Conservation (phyloP, 306 rosid species). For the Pueraria montana region DNA sequence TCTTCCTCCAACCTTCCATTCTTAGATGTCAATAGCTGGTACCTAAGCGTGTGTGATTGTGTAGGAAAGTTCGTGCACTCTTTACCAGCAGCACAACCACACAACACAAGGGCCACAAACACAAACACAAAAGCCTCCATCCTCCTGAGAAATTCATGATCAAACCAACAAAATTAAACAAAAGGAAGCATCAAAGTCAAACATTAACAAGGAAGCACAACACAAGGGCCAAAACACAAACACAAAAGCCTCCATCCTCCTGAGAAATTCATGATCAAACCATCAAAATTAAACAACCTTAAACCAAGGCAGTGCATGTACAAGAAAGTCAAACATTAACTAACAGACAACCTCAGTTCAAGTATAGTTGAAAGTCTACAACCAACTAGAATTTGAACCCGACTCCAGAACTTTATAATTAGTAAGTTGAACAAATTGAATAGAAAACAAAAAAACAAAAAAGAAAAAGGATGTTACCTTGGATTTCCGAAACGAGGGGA, state of each 20-base stretch:
- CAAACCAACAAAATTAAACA: neutral
- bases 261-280: constrained; percentile 25
- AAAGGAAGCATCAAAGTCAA: no score
- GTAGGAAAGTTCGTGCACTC: constrained; percentile 79
- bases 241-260: constrained; percentile 55
- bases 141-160: constrained; percentile 34
- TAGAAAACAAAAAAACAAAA: neutral
- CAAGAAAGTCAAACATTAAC: neutral
- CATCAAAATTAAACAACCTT: neutral
- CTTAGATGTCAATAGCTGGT: constrained; percentile 55
- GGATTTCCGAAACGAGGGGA: neutral
- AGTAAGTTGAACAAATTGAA: neutral
- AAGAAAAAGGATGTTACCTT: neutral
- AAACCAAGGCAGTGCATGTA: no score
- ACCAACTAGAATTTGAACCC: neutral
- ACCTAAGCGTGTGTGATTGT: constrained; percentile 64
- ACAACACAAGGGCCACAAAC: constrained; percentile 46
- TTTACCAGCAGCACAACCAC: constrained; percentile 52
- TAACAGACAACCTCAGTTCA: constrained; percentile 14
- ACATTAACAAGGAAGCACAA: no score
- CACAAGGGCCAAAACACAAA: constrained; percentile 40
- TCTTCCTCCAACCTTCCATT: constrained; percentile 71
- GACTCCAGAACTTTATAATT: neutral
- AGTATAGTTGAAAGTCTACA: neutral
- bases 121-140: constrained; percentile 55